Conservation (phyloP, 257 asterid genomes). For the Salvia miltiorrhiza region DNA sequence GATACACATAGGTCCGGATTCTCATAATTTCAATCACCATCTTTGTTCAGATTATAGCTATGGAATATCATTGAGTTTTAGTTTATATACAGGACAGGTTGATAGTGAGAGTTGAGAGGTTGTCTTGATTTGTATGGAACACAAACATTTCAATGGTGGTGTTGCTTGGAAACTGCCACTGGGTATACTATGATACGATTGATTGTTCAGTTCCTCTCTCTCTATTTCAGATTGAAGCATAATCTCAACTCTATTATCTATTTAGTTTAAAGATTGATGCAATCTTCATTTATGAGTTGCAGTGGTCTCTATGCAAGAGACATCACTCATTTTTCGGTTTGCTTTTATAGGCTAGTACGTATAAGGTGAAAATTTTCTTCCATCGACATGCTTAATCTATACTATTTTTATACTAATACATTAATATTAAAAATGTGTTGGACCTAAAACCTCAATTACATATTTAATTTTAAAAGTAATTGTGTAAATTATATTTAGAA, state of each 20-base stretch:
- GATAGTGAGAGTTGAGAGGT: slow-evolving; percentile 12
- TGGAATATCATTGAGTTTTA: slow-evolving; percentile 3
- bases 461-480: too few species aligned
- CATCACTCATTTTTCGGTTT: too few species aligned
- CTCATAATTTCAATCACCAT: slow-evolving; percentile 6
- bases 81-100: slow-evolving; percentile 16
- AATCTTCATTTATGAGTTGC: not conserved
- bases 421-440: too few species aligned
- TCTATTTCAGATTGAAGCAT: not conserved
- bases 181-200: slow-evolving; percentile 16
- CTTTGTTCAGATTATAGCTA: slow-evolving; percentile 9
- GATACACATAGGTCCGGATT: slow-evolving; percentile 2
- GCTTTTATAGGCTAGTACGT: not conserved
- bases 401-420: too few species aligned
- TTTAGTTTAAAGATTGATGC: not conserved
- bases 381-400: too few species aligned
- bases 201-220: not conserved
- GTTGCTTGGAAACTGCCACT: not conserved
- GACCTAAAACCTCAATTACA: too few species aligned
- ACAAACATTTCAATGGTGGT: slow-evolving; percentile 13
- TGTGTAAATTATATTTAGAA: too few species aligned
- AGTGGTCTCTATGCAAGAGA: not conserved
- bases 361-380: not conserved
- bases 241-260: not conserved
- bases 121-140: slow-evolving; percentile 19